Evolutionary conservation across 1,284 basidiomycete species (phyloP).

Genomic region (Takashimella tepidaria): DNA sequence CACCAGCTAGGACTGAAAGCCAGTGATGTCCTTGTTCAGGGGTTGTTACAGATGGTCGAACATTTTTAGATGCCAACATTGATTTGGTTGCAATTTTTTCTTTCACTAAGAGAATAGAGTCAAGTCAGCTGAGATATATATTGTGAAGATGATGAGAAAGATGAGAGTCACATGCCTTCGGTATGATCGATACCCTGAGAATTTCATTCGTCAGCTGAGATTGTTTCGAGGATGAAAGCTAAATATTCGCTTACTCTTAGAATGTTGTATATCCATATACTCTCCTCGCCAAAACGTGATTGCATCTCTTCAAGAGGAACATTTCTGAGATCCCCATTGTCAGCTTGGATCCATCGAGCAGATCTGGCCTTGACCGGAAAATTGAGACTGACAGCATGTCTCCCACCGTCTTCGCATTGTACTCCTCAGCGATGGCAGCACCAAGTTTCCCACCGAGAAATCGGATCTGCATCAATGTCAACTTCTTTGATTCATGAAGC

Average conservation of each 20-base stretch:
- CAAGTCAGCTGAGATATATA: too few species aligned
- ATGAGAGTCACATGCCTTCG: slow-evolving; percentile 63
- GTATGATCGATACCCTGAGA: slow-evolving; percentile 78
- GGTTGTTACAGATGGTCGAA: slow-evolving; percentile 68
- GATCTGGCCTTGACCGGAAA: background rate
- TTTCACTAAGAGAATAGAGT: too few species aligned
- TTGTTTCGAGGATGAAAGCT: background rate
- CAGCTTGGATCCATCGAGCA: background rate
- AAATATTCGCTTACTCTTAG: slow-evolving; percentile 43
- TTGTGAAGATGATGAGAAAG: too few species aligned
- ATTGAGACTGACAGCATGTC: slow-evolving; percentile 65
- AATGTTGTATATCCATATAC: slow-evolving; percentile 83
- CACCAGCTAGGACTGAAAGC: slow-evolving; percentile 84
- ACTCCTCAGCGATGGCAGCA: slow-evolving; percentile 76
- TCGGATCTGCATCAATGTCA: slow-evolving; percentile 62
- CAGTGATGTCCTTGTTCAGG: slow-evolving; percentile 75
- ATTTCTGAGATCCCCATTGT: slow-evolving; percentile 36
- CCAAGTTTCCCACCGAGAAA: slow-evolving; percentile 95
- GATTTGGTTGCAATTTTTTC: slow-evolving; percentile 79
- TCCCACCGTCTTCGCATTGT: slow-evolving; percentile 78
- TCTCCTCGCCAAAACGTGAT: slow-evolving; percentile 53
- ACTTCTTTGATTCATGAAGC: background rate
- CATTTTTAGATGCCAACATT: slow-evolving; percentile 90
- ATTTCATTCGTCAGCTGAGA: slow-evolving; percentile 5
- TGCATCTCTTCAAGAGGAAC: slow-evolving; percentile 53